Percentiles rank a stretch among this genome's conserved stretches.
Conservation (phyloP, 1,284 basidiomycete genomes). For the Pseudozyma hubeiensis region DNA sequence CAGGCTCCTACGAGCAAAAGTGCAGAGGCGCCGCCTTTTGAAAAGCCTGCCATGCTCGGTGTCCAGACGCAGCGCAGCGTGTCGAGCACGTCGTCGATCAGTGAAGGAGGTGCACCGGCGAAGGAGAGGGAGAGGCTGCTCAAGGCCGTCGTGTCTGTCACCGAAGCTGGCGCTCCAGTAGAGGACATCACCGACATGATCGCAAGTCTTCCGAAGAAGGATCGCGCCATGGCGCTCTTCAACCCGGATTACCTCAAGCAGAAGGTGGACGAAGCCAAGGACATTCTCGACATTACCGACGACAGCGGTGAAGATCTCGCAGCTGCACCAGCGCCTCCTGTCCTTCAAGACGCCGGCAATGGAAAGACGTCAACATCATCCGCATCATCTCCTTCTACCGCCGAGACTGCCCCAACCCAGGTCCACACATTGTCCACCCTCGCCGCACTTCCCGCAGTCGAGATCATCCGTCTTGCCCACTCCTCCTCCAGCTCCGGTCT, state of each 20-base stretch:
- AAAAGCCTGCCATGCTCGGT: slow-evolving; percentile 15
- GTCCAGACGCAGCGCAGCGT: slow-evolving; percentile 39
- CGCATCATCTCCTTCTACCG: background rate
- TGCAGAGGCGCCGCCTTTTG: slow-evolving; percentile 8
- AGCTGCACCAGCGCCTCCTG: background rate
- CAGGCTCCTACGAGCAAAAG: background rate
- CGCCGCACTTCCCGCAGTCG: slow-evolving; percentile 75
- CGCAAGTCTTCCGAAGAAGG: slow-evolving; percentile 85
- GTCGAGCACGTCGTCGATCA: slow-evolving; percentile 40
- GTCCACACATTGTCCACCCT: slow-evolving; percentile 70
- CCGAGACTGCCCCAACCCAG: slow-evolving; percentile 2
- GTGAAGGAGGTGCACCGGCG: slow-evolving; percentile 38
- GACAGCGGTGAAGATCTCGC: slow-evolving; percentile 34
- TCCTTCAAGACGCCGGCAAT: slow-evolving; percentile 27
- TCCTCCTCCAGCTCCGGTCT: slow-evolving; percentile 72
- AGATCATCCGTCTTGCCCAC: slow-evolving; percentile 75
- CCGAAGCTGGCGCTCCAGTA: slow-evolving; percentile 44
- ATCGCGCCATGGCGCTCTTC: slow-evolving; percentile 88
- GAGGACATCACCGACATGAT: slow-evolving; percentile 76
- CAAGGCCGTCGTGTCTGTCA: slow-evolving; percentile 70
- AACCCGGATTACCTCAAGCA: slow-evolving; percentile 81
- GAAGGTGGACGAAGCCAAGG: slow-evolving; percentile 84
- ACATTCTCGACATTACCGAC: slow-evolving; percentile 73
- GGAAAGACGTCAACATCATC: slow-evolving; percentile 51
- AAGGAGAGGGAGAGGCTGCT: slow-evolving; percentile 76